Base-by-base conservation (phyloP, 495 filamentous ascomycete genomes). In the Neurospora tetrasperma region DNA sequence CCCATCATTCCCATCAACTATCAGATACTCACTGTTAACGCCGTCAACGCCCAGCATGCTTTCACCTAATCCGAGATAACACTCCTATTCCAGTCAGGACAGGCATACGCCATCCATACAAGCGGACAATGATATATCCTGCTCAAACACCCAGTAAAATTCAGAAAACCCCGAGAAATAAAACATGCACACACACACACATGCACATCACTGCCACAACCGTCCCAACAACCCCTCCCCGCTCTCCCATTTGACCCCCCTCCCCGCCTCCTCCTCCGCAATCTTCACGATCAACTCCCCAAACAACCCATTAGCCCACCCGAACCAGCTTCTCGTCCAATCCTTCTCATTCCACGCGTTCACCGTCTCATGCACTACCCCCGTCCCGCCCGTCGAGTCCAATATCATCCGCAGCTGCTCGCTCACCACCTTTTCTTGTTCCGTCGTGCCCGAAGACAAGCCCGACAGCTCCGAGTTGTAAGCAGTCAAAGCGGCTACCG, bases 271-370 rank as follows among this genome's bases (percentile, higher is more conserved):
- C 10, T 82, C 77, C 62, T 76, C 75, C 6, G 77, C 76, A 70
- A 82, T 80, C 72, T 69, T 70, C 74, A 92, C 74, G 42, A 92
- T 84, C 80, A 88, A 83, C 77, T 91, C 88, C 3, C 90, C 90
- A 77, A 91, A 90, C 72, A 92, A 79, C 18, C 89, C 89, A 75
- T 91, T 92, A 6, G 88, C 89, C 90, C 89, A 91, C 2, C 88
- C 89, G 71, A 91, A 91, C 89, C 89, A 91, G 75, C 87, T 83
- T 75, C 89, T 80, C 41, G 89, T 87, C 87, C 87, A 92, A 66
- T 83, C 75, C 10, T 74, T 78, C 73, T 79, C 81, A 73, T 88
- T 80, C 76, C 84, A 89, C 16, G 81, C 85, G 75, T 88, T 83
- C 69, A 90, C 85, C 73, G 87, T 89, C 81, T 90, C 88, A 76